These are phyloP conservation scores for Monosporascus sp. DNA, from an alignment of 2,329 filamentous ascomycete species.

Conservation along the genomic window DNA sequence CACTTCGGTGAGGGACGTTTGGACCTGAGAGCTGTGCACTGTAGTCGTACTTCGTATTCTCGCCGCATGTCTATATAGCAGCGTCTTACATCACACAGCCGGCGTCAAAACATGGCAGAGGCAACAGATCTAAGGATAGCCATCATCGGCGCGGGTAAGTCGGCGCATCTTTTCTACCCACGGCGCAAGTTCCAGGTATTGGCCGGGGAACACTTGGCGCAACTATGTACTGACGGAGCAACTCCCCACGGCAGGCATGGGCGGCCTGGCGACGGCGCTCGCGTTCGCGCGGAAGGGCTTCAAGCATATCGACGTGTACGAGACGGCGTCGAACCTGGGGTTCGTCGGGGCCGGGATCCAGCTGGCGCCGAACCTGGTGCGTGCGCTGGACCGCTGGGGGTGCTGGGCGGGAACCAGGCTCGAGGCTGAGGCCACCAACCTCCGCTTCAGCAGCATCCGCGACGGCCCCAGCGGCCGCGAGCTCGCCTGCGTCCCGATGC, in stretches of 20 bases:
- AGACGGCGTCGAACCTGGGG: conserved; percentile 65
- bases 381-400: conserved; percentile 66
- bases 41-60: no score
- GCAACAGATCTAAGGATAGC: conserved; percentile 34
- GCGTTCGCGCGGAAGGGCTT: conserved; percentile 74
- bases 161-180: neutral
- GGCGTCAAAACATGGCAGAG: conserved; percentile 20
- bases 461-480: conserved; percentile 65
- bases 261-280: conserved; percentile 66
- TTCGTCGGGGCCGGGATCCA: conserved; percentile 85
- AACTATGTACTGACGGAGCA: neutral
- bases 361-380: conserved; percentile 74
- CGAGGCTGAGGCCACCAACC: conserved; percentile 62
- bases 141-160: conserved; percentile 43
- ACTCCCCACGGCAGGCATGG: conserved; percentile 56
- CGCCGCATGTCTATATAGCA: neutral
- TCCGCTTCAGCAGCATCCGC: conserved; percentile 68
- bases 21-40: no score
- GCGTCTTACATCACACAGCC: neutral
- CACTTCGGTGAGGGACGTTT: neutral
- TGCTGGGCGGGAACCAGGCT: conserved; percentile 61
- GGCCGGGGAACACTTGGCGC: neutral
- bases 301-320: conserved; percentile 66
- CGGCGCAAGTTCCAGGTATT: neutral
- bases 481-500: conserved; percentile 64